These are phyloP conservation scores for Yamadazyma trypodendri DNA, from an alignment of 1,139 yeast genomes.

Conservation along the genomic window DNA sequence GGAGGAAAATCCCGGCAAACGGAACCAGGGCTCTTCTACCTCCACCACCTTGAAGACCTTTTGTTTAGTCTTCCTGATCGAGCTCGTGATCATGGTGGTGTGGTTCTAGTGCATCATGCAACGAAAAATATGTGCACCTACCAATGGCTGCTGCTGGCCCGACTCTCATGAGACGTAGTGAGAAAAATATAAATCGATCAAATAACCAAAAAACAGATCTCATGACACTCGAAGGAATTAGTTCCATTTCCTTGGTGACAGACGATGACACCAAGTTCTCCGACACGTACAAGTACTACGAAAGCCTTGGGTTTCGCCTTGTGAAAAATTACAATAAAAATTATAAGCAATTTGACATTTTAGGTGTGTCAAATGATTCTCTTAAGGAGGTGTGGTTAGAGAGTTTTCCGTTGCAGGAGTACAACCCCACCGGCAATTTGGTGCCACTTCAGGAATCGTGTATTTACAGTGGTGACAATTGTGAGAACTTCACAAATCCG, in stretches of 20 bases:
- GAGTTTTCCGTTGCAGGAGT: conserved; percentile 58
- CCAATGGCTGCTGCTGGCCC: conserved; percentile 3
- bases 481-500: conserved; percentile 27
- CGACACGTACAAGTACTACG: conserved; percentile 52
- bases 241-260: conserved; percentile 61
- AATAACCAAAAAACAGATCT: background rate
- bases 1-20: background rate
- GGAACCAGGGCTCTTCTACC: background rate
- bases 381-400: conserved; percentile 70
- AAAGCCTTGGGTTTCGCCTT: conserved; percentile 55
- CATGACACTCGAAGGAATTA: conserved; percentile 21
- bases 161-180: conserved; percentile 3
- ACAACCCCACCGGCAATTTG: conserved; percentile 44
- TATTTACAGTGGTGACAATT: conserved; percentile 51
- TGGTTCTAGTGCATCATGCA: background rate
- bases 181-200: conserved; percentile 1
- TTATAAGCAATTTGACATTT: conserved; percentile 29
- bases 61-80: background rate
- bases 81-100: background rate
- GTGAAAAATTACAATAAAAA: conserved; percentile 53
- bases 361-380: conserved; percentile 65
- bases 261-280: conserved; percentile 46
- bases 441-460: conserved; percentile 59
- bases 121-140: background rate
- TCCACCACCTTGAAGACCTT: background rate